Percentiles rank a stretch among this genome's conserved stretches.
These are phyloP conservation scores for Amphicarpaea edgeworthii DNA, from an alignment of 306 rosid species.

Conservation along the genomic window DNA sequence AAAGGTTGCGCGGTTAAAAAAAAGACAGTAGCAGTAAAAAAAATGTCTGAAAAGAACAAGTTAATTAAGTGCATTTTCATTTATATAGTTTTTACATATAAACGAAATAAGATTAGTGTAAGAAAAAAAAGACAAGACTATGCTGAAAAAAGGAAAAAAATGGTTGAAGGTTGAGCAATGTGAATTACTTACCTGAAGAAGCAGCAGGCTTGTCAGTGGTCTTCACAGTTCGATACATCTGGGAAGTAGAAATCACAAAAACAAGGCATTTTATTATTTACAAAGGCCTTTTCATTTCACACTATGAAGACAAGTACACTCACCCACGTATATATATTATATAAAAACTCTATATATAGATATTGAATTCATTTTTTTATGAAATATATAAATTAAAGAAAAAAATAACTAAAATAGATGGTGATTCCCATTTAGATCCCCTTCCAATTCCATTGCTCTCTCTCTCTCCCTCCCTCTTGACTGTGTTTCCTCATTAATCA, in stretches of 20 bases:
- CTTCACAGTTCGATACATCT: slow-evolving; percentile 98
- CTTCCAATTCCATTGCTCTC: background rate
- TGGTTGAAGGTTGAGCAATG: slow-evolving; percentile 51
- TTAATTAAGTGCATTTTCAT: slow-evolving; percentile 30
- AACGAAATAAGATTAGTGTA: background rate
- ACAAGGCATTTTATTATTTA: slow-evolving; percentile 14
- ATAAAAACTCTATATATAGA: background rate
- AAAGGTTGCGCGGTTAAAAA: slow-evolving; percentile 25
- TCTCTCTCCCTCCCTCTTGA: slow-evolving; percentile 12
- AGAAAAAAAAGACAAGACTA: slow-evolving; percentile 33
- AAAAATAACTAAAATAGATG: background rate
- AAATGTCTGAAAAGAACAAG: slow-evolving; percentile 38
- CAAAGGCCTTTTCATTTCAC: slow-evolving; percentile 20
- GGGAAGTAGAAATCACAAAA: slow-evolving; percentile 40
- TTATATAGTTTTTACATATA: background rate
- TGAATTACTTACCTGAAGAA: slow-evolving; percentile 97
- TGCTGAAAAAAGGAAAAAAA: slow-evolving; percentile 29
- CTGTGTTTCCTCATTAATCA: slow-evolving; percentile 61
- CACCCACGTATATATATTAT: background rate
- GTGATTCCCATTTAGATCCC: slow-evolving; percentile 37
- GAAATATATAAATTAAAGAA: background rate
- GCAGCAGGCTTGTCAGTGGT: slow-evolving; percentile 95
- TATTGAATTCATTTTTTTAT: background rate
- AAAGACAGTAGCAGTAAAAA: slow-evolving; percentile 2
- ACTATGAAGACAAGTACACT: slow-evolving; percentile 2